phyloP scores from a whole-genome alignment of 768 basidiomycete genomes.

The Suillus americanus region DNA sequence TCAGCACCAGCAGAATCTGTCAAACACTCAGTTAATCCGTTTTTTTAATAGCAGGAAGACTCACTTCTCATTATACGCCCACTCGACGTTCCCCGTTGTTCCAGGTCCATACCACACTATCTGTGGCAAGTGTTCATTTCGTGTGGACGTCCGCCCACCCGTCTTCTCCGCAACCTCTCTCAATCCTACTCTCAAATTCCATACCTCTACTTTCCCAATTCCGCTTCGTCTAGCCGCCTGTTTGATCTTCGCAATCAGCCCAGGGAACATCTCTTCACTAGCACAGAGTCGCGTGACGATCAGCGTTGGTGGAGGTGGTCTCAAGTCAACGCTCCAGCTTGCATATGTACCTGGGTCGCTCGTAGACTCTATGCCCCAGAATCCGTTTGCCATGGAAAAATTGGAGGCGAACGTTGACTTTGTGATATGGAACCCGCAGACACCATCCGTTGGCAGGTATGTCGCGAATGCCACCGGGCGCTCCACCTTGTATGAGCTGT shows the following conservation, averaged over 20 bases:
- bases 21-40: neutral
- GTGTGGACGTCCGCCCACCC: slow-evolving; percentile 32
- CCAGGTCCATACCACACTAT: slow-evolving; percentile 54
- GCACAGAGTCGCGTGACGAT: slow-evolving; percentile 44
- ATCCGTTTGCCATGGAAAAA: slow-evolving; percentile 13
- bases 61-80: slow-evolving; percentile 52
- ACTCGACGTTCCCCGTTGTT: slow-evolving; percentile 33
- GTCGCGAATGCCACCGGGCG: slow-evolving; percentile 26
- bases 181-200: slow-evolving; percentile 43
- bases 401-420: slow-evolving; percentile 26
- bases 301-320: slow-evolving; percentile 33
- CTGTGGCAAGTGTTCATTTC: slow-evolving; percentile 41
- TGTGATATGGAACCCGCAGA: slow-evolving; percentile 43
- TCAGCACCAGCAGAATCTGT: slow-evolving; percentile 4
- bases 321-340: slow-evolving; percentile 45
- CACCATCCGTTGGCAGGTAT: slow-evolving; percentile 45
- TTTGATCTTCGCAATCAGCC: slow-evolving; percentile 36
- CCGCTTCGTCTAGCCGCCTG: slow-evolving; percentile 34
- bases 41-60: slow-evolving; percentile 5
- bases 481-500: slow-evolving; percentile 10
- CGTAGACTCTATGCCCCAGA: slow-evolving; percentile 22
- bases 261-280: slow-evolving; percentile 29
- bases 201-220: slow-evolving; percentile 45
- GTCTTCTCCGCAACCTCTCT: slow-evolving; percentile 23
- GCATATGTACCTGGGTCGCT: slow-evolving; percentile 30